Percentiles rank a stretch among this genome's conserved stretches.
phyloP scores from a whole-genome alignment of 192 early-diverging fungal species.

The Gorgonomyces haynaldii region DNA sequence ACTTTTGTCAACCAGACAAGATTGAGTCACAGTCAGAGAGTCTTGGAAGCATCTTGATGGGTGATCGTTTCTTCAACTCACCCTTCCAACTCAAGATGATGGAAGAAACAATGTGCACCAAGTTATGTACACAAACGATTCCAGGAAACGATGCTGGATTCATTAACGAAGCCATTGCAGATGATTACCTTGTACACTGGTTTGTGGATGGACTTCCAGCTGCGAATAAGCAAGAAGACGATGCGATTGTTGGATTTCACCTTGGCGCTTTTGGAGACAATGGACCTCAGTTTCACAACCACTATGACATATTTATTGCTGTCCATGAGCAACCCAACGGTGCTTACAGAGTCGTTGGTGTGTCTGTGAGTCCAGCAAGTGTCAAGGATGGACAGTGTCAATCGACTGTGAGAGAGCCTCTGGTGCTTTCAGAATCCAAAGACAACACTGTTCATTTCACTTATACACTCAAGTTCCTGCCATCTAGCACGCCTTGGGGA shows the following conservation, averaged over 20 bases:
- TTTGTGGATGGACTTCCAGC: constrained; percentile 84
- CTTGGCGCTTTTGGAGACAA: constrained; percentile 34
- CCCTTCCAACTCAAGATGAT: constrained; percentile 65
- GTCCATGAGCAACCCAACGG: constrained; percentile 43
- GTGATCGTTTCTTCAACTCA: constrained; percentile 82
- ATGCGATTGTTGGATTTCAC: constrained; percentile 70
- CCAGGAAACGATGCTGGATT: constrained; percentile 66
- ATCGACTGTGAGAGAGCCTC: not conserved
- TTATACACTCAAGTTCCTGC: constrained; percentile 36
- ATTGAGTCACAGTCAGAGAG: constrained; percentile 50
- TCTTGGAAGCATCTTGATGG: constrained; percentile 88
- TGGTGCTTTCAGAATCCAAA: constrained; percentile 15
- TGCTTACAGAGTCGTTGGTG: constrained; percentile 73
- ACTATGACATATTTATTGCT: constrained; percentile 75
- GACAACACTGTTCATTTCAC: constrained; percentile 28
- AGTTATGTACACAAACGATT: constrained; percentile 52
- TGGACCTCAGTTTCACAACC: constrained; percentile 63
- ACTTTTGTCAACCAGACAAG: constrained; percentile 69
- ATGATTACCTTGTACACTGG: constrained; percentile 32
- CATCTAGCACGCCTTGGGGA: constrained; percentile 32
- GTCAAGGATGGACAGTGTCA: constrained; percentile 9
- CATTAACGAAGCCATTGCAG: constrained; percentile 58
- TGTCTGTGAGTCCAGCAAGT: constrained; percentile 62
- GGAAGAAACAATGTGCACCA: constrained; percentile 44
- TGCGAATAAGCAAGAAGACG: constrained; percentile 38